Base-by-base conservation (phyloP, 208 protist species). In the Wallacemonas sp. region DNA sequence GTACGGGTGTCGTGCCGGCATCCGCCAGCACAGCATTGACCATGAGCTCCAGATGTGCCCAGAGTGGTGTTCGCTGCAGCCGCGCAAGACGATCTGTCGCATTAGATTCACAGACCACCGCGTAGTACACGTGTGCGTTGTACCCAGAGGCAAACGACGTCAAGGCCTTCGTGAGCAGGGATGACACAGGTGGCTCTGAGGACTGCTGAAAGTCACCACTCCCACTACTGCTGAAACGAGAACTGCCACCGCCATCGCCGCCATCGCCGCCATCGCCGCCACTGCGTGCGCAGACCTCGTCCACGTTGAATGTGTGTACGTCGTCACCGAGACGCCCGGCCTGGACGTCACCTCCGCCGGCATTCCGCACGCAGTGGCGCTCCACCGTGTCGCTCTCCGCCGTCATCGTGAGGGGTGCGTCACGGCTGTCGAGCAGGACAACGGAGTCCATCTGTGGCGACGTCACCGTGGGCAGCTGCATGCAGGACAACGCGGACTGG, bases 121-220 rank as follows among this genome's bases (percentile, higher is more conserved):
- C 57, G 43, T 71, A 70, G 23, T 81, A 38, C n/a, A 86, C 49
- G 29, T 60, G 27, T 14, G 74, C 61, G 58, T 81, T 81, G 55
- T 66, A 61, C 2, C 80, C 80, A 0, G 68, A 24, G 19, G 46
- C 24, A 47, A 86, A 86, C 24, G 54, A 24, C 17, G 12, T 21
- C 17, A 74, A 54, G 9, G 72, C 72, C 44, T 61, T 39, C 16
- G 23, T 54, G 3, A 86, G 44, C 0, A 61, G 29, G 11, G 39
- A 14, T 1, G 80, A 70, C 6, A n/a, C n/a, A n/a, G n/a, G n/a
- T n/a, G n/a, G n/a, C n/a, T n/a, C n/a, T n/a, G n/a, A n/a, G n/a
- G n/a, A n/a, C n/a, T n/a, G n/a, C n/a, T n/a, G n/a, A n/a, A n/a
- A n/a, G n/a, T n/a, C n/a, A n/a, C n/a, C n/a, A n/a, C n/a, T n/a